A percentile compares a stretch with the other conserved stretches of the same genome.
Conservation (phyloP, 2,329 filamentous ascomycete species). For the Penicillium polonicum region DNA sequence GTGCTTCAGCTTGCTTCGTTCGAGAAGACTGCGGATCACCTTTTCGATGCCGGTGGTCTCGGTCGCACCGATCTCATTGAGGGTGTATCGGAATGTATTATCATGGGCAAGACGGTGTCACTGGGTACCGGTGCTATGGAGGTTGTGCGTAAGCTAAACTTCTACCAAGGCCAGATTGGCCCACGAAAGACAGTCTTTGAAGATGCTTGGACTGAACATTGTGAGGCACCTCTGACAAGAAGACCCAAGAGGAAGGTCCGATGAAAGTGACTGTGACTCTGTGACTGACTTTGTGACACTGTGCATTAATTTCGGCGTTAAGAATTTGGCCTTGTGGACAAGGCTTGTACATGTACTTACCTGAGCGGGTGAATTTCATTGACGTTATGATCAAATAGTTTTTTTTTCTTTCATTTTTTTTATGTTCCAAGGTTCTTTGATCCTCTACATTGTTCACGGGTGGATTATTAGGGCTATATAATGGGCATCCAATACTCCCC, state of each 20-base stretch:
- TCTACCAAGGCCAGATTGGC: conserved; percentile 59
- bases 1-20: conserved; percentile 94
- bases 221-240: conserved; percentile 20
- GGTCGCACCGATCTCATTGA: conserved; percentile 92
- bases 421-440: not conserved
- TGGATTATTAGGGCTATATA: not conserved
- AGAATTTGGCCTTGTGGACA: conserved; percentile 12
- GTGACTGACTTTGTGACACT: conserved; percentile 15
- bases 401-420: not conserved
- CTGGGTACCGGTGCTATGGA: conserved; percentile 91
- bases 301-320: conserved; percentile 26
- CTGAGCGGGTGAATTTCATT: conserved; percentile 7
- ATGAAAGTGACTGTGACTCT: conserved; percentile 7
- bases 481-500: not conserved
- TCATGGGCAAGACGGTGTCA: conserved; percentile 93
- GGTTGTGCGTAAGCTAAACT: conserved; percentile 73
- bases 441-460: not conserved
- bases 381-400: conserved; percentile 7
- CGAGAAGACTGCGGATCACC: conserved; percentile 95
- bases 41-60: conserved; percentile 89
- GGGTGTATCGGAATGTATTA: conserved; percentile 94
- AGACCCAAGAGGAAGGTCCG: conserved; percentile 19
- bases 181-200: conserved; percentile 66
- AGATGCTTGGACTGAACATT: conserved; percentile 50
- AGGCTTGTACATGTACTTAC: conserved; percentile 25